Evolutionary conservation across 352 stramenopile species (phyloP).

Genomic region (Albugo laibachii): DNA sequence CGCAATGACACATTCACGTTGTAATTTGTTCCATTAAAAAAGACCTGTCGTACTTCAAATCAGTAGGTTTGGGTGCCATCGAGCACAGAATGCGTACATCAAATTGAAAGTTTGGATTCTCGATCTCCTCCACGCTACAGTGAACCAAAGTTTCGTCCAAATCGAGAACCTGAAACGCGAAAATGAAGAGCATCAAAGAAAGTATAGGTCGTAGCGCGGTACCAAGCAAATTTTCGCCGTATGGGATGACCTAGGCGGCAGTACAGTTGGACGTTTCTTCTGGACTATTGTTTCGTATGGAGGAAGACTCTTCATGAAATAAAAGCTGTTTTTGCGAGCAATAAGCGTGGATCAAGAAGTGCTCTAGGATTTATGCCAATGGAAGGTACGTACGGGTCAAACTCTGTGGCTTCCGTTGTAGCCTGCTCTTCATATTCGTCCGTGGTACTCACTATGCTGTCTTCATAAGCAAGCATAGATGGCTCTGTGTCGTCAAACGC

Average conservation of each 20-base stretch:
- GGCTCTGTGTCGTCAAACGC: slow-evolving; percentile 11
- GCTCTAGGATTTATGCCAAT: no score
- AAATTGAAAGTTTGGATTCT: slow-evolving; percentile 88
- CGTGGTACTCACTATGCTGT: slow-evolving; percentile 6
- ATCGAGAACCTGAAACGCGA: slow-evolving; percentile 76
- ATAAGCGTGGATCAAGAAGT: not conserved
- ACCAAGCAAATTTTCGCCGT: slow-evolving; percentile 58
- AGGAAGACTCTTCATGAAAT: slow-evolving; percentile 72
- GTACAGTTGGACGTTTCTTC: slow-evolving; percentile 21
- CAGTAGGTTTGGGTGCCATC: not conserved
- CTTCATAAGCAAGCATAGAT: slow-evolving; percentile 1
- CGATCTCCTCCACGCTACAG: slow-evolving; percentile 91
- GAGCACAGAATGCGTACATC: not conserved
- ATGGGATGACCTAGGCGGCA: slow-evolving; percentile 28
- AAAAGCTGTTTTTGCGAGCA: slow-evolving; percentile 24
- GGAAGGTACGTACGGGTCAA: slow-evolving; percentile 41
- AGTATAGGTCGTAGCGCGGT: not conserved
- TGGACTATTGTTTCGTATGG: slow-evolving; percentile 56
- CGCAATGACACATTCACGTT: slow-evolving; percentile 93
- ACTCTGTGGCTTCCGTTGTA: slow-evolving; percentile 29
- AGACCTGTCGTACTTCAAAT: slow-evolving; percentile 20
- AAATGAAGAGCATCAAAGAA: not conserved
- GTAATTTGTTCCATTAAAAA: slow-evolving; percentile 91
- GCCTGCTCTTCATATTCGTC: slow-evolving; percentile 14
- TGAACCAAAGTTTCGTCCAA: slow-evolving; percentile 99